A percentile compares a stretch with the other conserved stretches of the same genome.
phyloP scores from a whole-genome alignment of 176 grass and related monocot genomes.

The Bromus sterilis region DNA sequence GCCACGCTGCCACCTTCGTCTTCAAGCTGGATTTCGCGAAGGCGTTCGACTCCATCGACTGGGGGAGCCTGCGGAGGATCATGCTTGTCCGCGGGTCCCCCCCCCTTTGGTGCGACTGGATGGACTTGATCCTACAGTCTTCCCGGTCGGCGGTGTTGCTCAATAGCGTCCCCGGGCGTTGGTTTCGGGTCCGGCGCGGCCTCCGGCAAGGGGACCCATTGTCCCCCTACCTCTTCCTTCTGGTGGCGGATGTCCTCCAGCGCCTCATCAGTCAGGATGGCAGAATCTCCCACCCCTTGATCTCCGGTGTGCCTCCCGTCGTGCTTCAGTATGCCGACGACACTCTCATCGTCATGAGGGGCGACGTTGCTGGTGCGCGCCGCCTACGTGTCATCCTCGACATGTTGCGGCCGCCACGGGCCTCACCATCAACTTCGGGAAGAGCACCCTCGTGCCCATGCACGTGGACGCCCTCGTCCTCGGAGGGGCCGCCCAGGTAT shows the following conservation, averaged over 20 bases:
- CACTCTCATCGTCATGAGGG: not conserved
- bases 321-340: not conserved
- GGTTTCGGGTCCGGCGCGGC: not conserved
- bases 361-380: fast-evolving
- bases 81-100: fast-evolving
- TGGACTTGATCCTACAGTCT: fast-evolving
- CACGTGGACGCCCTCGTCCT: not conserved
- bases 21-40: not conserved
- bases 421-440: not conserved
- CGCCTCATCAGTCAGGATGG: not conserved
- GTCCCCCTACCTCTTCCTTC: not conserved
- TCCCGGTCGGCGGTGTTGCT: not conserved
- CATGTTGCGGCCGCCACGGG: not conserved
- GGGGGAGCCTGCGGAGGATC: fast-evolving
- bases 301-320: fast-evolving
- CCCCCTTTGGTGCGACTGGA: not conserved
- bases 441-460: not conserved
- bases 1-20: fast-evolving
- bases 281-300: not conserved
- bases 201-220: not conserved
- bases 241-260: not conserved
- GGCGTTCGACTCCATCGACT: not conserved
- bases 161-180: no score
- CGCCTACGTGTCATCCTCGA: not conserved
- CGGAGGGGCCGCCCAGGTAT: fast-evolving